Percentiles rank a stretch among this genome's conserved stretches.
Conservation (phyloP, 2,329 filamentous ascomycete genomes). For the Trichoderma sp. region DNA sequence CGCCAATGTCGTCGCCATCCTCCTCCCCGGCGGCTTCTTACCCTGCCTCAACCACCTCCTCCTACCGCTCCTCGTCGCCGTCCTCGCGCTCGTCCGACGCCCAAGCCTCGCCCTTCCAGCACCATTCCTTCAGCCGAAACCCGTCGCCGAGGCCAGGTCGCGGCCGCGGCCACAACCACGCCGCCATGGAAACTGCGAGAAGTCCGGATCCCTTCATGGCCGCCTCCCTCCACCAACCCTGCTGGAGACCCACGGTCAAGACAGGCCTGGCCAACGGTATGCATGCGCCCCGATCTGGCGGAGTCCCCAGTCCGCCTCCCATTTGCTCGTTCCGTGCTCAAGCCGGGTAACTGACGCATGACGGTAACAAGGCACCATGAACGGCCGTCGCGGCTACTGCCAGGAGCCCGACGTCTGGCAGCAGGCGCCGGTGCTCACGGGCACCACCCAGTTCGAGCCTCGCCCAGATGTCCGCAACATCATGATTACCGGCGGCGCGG, state of each 20-base stretch:
- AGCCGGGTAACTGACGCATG: constrained; percentile 24
- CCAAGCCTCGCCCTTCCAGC: constrained; percentile 1
- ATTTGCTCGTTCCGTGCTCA: constrained; percentile 8
- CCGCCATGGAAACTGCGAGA: constrained; percentile 12
- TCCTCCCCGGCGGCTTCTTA: constrained; percentile 20
- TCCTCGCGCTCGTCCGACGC: constrained; percentile 12
- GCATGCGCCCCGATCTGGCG: constrained; percentile 11
- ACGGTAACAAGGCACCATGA: constrained; percentile 32
- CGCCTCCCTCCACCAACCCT: constrained; percentile 9
- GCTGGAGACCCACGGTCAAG: constrained; percentile 24
- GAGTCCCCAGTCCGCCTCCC: background rate
- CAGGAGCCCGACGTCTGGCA: constrained; percentile 69
- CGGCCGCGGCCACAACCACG: background rate
- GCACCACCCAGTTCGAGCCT: constrained; percentile 70
- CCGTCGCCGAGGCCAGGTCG: constrained; percentile 2
- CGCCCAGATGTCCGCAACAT: constrained; percentile 74
- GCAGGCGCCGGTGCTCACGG: constrained; percentile 68
- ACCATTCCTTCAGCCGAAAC: background rate
- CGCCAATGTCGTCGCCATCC: constrained; percentile 21
- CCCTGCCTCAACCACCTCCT: constrained; percentile 17
- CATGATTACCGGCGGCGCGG: constrained; percentile 80
- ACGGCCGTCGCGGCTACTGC: constrained; percentile 48
- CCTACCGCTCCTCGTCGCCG: constrained; percentile 25
- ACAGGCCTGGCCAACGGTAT: constrained; percentile 29
- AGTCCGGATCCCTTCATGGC: constrained; percentile 9